Conservation (phyloP, 768 basidiomycete genomes). For the Trichaptum fuscoviolaceum region DNA sequence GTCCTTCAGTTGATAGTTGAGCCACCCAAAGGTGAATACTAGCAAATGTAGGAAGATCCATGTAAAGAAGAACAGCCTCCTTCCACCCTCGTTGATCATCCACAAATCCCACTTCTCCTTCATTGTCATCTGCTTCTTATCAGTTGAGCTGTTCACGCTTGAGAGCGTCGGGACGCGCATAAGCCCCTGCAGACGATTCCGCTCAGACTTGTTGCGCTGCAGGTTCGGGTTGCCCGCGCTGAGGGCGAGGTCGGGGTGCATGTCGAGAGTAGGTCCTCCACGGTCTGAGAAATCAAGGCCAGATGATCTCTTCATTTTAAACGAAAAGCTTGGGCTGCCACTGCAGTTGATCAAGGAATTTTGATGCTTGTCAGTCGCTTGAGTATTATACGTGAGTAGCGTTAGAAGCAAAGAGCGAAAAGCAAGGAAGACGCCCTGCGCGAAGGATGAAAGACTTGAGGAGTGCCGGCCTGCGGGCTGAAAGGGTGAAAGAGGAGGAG, state of each 20-base stretch:
- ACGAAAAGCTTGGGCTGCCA: slow-evolving; percentile 2
- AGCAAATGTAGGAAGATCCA: slow-evolving; percentile 81
- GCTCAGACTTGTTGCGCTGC: slow-evolving; percentile 83
- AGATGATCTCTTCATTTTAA: slow-evolving; percentile 41
- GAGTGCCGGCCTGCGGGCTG: not conserved
- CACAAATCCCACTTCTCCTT: slow-evolving; percentile 57
- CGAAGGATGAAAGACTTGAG: not conserved
- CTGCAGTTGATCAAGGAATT: not conserved
- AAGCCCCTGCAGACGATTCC: slow-evolving; percentile 76
- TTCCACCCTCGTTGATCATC: slow-evolving; percentile 93
- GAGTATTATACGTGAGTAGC: slow-evolving; percentile 7
- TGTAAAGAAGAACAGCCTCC: slow-evolving; percentile 68
- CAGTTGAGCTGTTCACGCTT: slow-evolving; percentile 20
- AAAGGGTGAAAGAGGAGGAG: slow-evolving; percentile 2
- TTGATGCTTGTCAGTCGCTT: not conserved
- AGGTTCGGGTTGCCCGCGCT: slow-evolving; percentile 35
- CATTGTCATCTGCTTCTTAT: slow-evolving; percentile 34
- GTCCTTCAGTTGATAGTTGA: slow-evolving; percentile 79
- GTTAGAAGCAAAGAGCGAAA: slow-evolving; percentile 14
- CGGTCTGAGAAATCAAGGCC: slow-evolving; percentile 68
- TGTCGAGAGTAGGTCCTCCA: slow-evolving; percentile 31
- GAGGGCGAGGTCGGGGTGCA: slow-evolving; percentile 44
- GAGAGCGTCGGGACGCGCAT: slow-evolving; percentile 52
- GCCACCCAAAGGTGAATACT: slow-evolving; percentile 69
- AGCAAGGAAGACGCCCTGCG: slow-evolving; percentile 3